Evolutionary conservation across 371 early-diverging fungal species (phyloP), one percentile per base, ranked within the genome.

Genomic region (Mortierella sp.): DNA sequence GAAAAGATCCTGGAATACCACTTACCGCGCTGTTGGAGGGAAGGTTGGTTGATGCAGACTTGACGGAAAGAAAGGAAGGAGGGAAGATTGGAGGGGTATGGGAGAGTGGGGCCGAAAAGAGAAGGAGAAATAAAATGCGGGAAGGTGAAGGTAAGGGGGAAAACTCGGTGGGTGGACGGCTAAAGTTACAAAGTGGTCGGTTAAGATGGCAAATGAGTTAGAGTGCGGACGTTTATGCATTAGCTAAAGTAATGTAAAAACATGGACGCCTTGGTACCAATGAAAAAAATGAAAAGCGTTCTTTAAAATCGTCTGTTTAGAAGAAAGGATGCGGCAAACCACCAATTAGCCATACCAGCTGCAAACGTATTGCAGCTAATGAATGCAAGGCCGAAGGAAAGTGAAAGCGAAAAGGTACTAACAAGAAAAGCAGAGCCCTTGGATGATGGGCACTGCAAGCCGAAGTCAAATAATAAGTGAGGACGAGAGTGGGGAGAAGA

Each of bases 31-130:
- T 7, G 38, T 65, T 65, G 38, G 38, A 65, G 34, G 68, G 68
- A 19, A 10, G 14, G 34, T 19, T 65, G 68, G 21, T 24, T 24
- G 19, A 34, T 38, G 68, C 38, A 65, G 21, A 19, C 38, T 31
- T 63, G 34, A 65, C 68, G 68, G 68, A 65, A 65, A 65, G 21
- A 38, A 65, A 6, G 68, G 38, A 65, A 38, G 58, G 10, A 65
- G 38, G 34, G 65, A 38, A 34, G 38, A 19, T 63, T 16, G 63
- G 63, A 63, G 68, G 21, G 60, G 24, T 19, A 7, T 38, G 65
- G 14, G 58, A 19, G 42, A 8, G 65, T 0, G 65, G 19, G 38
- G 21, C 21, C 21, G 63, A 19, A 26, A 31, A 65, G 65, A 65
- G 9, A 65, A 21, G 24, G 34, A 14, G 34, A 31, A 7, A 63